phyloP scores from a whole-genome alignment of 192 early-diverging fungal species.

The Chytriomyces confervae region DNA sequence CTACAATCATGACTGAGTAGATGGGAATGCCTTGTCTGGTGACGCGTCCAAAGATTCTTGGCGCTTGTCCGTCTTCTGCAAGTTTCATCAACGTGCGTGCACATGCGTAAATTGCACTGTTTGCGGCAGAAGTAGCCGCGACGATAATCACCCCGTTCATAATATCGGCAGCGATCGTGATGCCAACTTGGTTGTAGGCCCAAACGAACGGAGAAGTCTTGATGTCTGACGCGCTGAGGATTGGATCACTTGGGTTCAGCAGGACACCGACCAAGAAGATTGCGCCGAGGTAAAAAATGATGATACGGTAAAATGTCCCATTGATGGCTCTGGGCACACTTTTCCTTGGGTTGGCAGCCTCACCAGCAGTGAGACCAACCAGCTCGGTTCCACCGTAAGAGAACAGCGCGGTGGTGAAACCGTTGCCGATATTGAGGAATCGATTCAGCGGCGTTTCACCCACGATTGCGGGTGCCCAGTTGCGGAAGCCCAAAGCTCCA shows the following conservation, averaged over 20 bases:
- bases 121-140: conserved; percentile 73
- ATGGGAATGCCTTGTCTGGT: conserved; percentile 67
- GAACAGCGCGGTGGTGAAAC: conserved; percentile 75
- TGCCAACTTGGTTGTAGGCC: conserved; percentile 63
- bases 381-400: conserved; percentile 63
- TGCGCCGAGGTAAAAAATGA: conserved; percentile 72
- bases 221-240: conserved; percentile 55
- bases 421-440: conserved; percentile 68
- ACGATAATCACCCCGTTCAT: conserved; percentile 79
- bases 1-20: conserved; percentile 56
- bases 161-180: conserved; percentile 61
- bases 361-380: conserved; percentile 88
- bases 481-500: conserved; percentile 2
- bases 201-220: conserved; percentile 70
- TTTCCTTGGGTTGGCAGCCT: conserved; percentile 83
- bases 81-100: conserved; percentile 69
- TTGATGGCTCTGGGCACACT: conserved; percentile 42
- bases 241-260: conserved; percentile 70
- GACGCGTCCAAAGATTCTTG: conserved; percentile 57
- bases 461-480: neutral
- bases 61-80: conserved; percentile 68
- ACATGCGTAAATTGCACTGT: conserved; percentile 76
- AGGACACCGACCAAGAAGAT: conserved; percentile 75
- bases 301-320: conserved; percentile 80
- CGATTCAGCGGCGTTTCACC: neutral